Conservation (phyloP, 768 basidiomycete species). For the Leucosporidium creatinivorum region DNA sequence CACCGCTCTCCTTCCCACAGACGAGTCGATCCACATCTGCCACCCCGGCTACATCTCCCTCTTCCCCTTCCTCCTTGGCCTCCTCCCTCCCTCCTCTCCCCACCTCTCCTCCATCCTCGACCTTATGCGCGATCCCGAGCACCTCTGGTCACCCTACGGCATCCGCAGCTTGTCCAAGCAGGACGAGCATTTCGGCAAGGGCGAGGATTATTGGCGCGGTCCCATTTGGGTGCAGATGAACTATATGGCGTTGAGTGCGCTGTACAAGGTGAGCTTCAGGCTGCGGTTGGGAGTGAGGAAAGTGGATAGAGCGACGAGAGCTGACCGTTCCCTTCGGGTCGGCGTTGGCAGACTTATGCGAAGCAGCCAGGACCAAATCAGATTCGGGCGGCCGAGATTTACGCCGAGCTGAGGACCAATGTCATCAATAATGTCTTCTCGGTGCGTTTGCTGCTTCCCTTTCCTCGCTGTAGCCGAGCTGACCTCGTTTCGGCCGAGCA, state of each 20-base stretch:
- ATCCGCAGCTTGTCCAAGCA: constrained; percentile 78
- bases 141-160: constrained; percentile 87
- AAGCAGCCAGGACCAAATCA: constrained; percentile 73
- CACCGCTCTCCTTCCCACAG: constrained; percentile 44
- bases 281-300: constrained; percentile 42
- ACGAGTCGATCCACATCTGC: constrained; percentile 86
- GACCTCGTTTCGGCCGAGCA: constrained; percentile 36
- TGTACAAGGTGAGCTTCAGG: constrained; percentile 66
- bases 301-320: background rate
- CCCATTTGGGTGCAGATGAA: constrained; percentile 99
- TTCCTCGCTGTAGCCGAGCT: background rate
- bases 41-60: constrained; percentile 85
- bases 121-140: constrained; percentile 66
- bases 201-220: constrained; percentile 96
- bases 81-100: constrained; percentile 67
- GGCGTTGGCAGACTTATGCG: constrained; percentile 58
- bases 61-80: constrained; percentile 81
- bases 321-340: background rate
- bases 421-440: constrained; percentile 75
- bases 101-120: constrained; percentile 76
- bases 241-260: constrained; percentile 70
- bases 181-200: constrained; percentile 81
- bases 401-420: constrained; percentile 69
- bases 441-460: constrained; percentile 41
- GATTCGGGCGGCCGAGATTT: constrained; percentile 65